Evolutionary conservation across 2,329 filamentous ascomycete species (phyloP).

Genomic region (Fusarium anthophilum): DNA sequence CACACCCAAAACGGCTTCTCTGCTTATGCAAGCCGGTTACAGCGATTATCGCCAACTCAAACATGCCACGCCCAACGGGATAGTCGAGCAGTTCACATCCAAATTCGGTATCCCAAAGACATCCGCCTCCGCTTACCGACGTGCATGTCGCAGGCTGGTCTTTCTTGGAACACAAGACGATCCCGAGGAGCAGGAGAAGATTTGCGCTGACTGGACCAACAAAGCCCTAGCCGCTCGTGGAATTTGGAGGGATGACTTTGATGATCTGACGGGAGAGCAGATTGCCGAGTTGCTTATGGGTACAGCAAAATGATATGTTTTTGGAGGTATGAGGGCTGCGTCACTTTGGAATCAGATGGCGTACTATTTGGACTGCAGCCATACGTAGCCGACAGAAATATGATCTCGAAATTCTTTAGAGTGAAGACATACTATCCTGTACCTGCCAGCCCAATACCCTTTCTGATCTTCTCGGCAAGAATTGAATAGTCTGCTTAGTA

Average conservation of each 20-base stretch:
- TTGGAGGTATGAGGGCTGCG: too few relatives aligned
- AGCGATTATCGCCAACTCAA: neutral
- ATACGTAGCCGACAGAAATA: fast-evolving
- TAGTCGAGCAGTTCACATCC: neutral
- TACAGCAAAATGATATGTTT: neutral
- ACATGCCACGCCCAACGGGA: neutral
- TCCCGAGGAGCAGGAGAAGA: neutral
- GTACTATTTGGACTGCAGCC: neutral
- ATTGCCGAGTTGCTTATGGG: neutral
- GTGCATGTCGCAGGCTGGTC: neutral
- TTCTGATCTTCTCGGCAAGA: neutral
- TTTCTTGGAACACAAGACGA: neutral
- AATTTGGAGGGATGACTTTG: neutral
- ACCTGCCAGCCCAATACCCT: neutral
- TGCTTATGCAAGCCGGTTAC: neutral
- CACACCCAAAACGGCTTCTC: neutral
- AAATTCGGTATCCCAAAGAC: neutral
- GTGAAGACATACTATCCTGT: neutral
- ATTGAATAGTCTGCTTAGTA: fast-evolving
- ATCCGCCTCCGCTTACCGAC: neutral
- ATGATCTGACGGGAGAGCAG: neutral
- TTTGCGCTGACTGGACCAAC: neutral
- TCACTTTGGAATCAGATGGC: fast-evolving
- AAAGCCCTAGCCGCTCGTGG: neutral
- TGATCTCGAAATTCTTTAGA: neutral